Conservation (phyloP, 2,329 filamentous ascomycete species). For the Lecanosticta acicola region DNA sequence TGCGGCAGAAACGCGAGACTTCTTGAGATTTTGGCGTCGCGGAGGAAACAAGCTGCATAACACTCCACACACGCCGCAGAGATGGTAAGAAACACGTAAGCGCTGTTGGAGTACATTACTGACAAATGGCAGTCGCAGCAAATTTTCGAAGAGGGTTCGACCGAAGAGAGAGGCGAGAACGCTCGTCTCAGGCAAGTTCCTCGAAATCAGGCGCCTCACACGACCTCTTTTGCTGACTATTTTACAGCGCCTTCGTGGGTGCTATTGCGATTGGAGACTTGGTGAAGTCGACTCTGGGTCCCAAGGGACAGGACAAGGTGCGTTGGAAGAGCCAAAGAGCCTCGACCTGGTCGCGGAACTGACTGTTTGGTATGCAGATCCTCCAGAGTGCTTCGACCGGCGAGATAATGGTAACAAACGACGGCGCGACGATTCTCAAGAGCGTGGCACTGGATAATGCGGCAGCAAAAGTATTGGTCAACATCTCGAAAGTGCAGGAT, state of each 20-base stretch:
- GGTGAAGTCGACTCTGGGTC: slow-evolving; percentile 93
- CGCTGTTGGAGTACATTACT: neutral
- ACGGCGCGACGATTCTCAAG: slow-evolving; percentile 96
- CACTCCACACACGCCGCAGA: neutral
- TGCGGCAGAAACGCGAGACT: slow-evolving; percentile 5
- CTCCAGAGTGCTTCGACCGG: slow-evolving; percentile 65
- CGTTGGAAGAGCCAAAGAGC: slow-evolving; percentile 59
- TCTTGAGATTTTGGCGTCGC: slow-evolving; percentile 6
- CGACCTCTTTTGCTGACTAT: slow-evolving; percentile 9
- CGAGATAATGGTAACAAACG: slow-evolving; percentile 97
- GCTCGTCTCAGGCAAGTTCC: slow-evolving; percentile 20
- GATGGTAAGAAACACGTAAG: neutral
- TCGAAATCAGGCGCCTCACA: neutral
- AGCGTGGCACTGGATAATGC: slow-evolving; percentile 98
- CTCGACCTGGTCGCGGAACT: slow-evolving; percentile 75
- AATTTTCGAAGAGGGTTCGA: slow-evolving; percentile 22
- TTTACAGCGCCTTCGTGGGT: slow-evolving; percentile 72
- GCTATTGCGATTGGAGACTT: slow-evolving; percentile 96
- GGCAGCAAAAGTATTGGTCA: slow-evolving; percentile 95
- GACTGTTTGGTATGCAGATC: slow-evolving; percentile 16
- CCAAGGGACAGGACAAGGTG: slow-evolving; percentile 99
- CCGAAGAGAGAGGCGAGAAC: slow-evolving; percentile 24
- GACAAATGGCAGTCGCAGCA: slow-evolving; percentile 15
- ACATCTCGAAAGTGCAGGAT: slow-evolving; percentile 98
- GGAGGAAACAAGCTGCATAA: neutral